Evolutionary conservation across 2,329 filamentous ascomycete genomes (phyloP).

Genomic region (Coniella vitis): DNA sequence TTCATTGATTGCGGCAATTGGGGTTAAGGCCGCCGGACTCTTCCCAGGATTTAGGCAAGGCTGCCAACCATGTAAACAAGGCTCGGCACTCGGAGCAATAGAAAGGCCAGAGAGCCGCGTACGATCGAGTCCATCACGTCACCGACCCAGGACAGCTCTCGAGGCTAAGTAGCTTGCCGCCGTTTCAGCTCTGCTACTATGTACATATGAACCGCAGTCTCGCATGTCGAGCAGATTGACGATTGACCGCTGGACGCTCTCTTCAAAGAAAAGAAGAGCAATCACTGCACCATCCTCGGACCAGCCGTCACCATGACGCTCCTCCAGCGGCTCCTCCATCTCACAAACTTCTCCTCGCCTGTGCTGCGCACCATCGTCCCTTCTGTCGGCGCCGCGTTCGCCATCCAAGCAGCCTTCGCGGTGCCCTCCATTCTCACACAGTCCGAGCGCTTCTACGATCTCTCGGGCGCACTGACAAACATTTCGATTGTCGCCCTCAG

Average conservation of each 20-base stretch:
- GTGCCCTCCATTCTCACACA: constrained; percentile 53
- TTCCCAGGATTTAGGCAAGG: no score
- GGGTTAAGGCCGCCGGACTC: no score
- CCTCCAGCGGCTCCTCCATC: constrained; percentile 43
- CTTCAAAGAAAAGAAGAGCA: no score
- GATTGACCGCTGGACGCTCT: background rate
- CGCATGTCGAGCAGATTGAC: background rate
- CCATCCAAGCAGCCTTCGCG: constrained; percentile 55
- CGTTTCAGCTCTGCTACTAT: no score
- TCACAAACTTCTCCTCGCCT: constrained; percentile 55
- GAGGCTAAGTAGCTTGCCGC: no score
- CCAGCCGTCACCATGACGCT: constrained; percentile 25
- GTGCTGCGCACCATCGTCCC: constrained; percentile 58
- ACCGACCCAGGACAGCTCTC: no score
- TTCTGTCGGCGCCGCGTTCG: constrained; percentile 54
- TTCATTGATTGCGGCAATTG: no score
- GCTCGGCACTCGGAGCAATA: background rate
- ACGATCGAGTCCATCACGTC: background rate
- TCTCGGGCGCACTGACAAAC: constrained; percentile 60
- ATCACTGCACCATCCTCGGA: no score
- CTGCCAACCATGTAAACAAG: no score
- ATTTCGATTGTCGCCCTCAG: constrained; percentile 56
- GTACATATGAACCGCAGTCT: no score
- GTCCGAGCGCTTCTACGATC: constrained; percentile 62
- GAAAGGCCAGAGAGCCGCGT: background rate